These are phyloP conservation scores for Camptophora hylomeconis DNA, from an alignment of 2,329 filamentous ascomycete species.

Conservation along the genomic window DNA sequence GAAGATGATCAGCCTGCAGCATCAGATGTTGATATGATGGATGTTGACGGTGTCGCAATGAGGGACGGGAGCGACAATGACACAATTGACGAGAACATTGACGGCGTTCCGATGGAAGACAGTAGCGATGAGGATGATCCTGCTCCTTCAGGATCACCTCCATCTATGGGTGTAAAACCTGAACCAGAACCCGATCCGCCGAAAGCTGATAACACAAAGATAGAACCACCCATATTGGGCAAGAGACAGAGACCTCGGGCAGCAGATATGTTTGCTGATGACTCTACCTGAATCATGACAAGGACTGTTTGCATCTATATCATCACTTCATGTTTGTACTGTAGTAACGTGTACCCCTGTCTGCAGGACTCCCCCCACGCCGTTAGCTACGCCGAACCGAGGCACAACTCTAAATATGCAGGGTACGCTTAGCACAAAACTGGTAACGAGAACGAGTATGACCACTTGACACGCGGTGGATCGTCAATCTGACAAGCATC, in stretches of 20 bases:
- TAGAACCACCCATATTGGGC: conserved; percentile 20
- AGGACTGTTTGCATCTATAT: conserved; percentile 9
- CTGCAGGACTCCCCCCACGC: too few species aligned
- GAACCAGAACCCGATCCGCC: conserved; percentile 14
- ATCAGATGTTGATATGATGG: conserved; percentile 21
- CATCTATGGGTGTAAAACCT: conserved; percentile 15
- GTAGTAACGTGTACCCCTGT: too few species aligned
- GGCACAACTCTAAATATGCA: too few species aligned
- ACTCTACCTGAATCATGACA: conserved; percentile 35
- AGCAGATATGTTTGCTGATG: conserved; percentile 79
- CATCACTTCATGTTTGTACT: too few species aligned
- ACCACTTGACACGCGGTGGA: too few species aligned
- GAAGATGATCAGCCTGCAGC: conserved; percentile 5
- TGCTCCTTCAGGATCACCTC: conserved; percentile 16
- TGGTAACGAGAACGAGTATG: too few species aligned
- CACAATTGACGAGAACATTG: conserved; percentile 35
- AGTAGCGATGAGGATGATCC: conserved; percentile 37
- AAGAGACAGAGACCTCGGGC: conserved; percentile 56
- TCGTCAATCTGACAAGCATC: too few species aligned
- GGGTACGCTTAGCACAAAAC: too few species aligned
- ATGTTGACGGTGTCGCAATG: conserved; percentile 23
- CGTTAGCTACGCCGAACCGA: too few species aligned
- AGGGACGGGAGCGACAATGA: conserved; percentile 24
- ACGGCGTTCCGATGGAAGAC: conserved; percentile 32
- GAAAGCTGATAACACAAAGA: conserved; percentile 15